Evolutionary conservation across 371 early-diverging fungal species (phyloP).

Genomic region (Mortierella sp.): DNA sequence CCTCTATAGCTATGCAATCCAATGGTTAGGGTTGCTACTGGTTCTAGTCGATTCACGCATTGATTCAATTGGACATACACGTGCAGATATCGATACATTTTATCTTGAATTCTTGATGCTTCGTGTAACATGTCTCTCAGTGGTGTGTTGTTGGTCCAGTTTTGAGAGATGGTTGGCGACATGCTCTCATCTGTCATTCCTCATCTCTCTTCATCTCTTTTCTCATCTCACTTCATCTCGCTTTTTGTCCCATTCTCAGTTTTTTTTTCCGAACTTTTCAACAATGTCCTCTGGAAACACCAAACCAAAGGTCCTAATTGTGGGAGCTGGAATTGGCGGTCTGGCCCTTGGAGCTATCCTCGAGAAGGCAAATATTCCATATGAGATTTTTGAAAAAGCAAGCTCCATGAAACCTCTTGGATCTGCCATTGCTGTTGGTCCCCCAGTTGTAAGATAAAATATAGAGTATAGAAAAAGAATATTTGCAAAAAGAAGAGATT

Average conservation of each 20-base stretch:
- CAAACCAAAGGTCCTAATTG: conserved; percentile 23
- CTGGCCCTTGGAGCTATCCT: conserved; percentile 17
- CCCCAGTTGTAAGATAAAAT: conserved; percentile 4
- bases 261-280: neutral
- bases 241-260: too few relatives aligned
- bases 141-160: too few relatives aligned
- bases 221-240: too few relatives aligned
- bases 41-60: too few relatives aligned
- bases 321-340: conserved; percentile 31
- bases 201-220: neutral
- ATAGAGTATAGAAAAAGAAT: neutral
- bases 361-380: conserved; percentile 12
- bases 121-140: too few relatives aligned
- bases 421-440: conserved; percentile 21
- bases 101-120: too few relatives aligned
- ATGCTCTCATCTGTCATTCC: neutral
- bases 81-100: too few relatives aligned
- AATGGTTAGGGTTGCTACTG: too few relatives aligned
- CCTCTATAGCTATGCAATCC: too few relatives aligned
- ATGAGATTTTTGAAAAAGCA: conserved; percentile 28
- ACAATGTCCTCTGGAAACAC: neutral
- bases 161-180: neutral
- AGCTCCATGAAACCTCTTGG: conserved; percentile 5
- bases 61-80: too few relatives aligned
- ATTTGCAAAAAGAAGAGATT: neutral